phyloP scores from a whole-genome alignment of 768 basidiomycete species.

The Kwoniella bestiolae region DNA sequence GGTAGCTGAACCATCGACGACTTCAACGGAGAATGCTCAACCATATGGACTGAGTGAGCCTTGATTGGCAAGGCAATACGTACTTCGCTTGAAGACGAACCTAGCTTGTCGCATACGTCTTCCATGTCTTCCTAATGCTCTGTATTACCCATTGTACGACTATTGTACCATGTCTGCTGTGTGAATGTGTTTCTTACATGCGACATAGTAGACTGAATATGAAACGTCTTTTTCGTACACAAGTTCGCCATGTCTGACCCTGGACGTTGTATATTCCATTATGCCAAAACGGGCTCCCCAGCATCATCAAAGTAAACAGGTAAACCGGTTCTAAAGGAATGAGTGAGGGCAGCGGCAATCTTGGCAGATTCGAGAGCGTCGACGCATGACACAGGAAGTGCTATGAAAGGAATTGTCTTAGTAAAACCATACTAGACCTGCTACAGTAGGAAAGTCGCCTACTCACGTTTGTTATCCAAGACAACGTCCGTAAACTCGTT shows the following conservation, averaged over 20 bases:
- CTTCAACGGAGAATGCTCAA: slow-evolving; percentile 1
- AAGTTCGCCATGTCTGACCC: no score
- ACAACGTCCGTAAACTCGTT: slow-evolving; percentile 28
- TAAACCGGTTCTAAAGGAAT: slow-evolving; percentile 23
- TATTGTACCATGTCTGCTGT: no score
- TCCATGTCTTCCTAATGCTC: no score
- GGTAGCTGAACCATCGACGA: slow-evolving; percentile 9
- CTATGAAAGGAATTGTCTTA: slow-evolving; percentile 1
- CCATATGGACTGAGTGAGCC: not conserved
- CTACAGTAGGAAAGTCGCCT: not conserved
- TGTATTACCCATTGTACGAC: no score
- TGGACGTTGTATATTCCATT: no score
- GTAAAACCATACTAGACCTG: not conserved
- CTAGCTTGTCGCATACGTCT: no score
- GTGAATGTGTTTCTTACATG: no score
- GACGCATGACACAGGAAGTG: slow-evolving; percentile 15
- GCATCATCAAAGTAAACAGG: slow-evolving; percentile 33
- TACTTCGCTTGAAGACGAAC: no score
- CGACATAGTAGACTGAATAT: no score
- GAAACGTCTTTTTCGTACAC: no score
- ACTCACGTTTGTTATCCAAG: slow-evolving; percentile 36
- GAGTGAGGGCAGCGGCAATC: slow-evolving; percentile 33
- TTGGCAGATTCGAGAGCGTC: slow-evolving; percentile 37
- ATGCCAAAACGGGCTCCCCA: slow-evolving; percentile 25
- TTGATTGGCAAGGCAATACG: no score